Base-by-base conservation (phyloP, 2,329 filamentous ascomycete genomes). In the Pseudogymnoascus sp. region DNA sequence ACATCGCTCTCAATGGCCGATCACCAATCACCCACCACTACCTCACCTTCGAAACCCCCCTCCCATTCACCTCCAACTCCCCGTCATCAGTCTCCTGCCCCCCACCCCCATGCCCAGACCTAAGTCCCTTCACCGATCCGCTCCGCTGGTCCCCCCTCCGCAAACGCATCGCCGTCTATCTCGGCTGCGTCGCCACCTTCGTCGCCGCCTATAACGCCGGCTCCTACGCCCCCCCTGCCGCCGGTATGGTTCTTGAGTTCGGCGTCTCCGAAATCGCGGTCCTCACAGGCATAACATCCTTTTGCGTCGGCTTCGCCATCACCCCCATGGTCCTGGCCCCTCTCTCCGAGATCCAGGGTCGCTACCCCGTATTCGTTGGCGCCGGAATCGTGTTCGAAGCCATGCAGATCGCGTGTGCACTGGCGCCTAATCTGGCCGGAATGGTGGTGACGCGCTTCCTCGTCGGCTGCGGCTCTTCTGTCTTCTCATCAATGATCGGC, bases 311-410 rank as follows among this genome's bases (percentile, higher is more conserved):
- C 3, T 96, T 96, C 68, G 91, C 83, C 0, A 74, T 92, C 24
- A 89, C 90, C 0, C 93, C 93, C 0, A 96, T 97, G 92, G 80
- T 91, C 0, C 81, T 96, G 0, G 93, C 93, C 0, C 93, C 93
- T 0, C 88, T 96, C 67, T 91, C 88, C 0, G 93, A 97, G 75
- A 88, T 96, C 72, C 91, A 95, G 74, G 93, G 93, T 3, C 85
- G 93, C 2, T 86, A 90, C 63, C 90, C 92, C 0, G 89, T 96
- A 35, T 95, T 96, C 70, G 80, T 93, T 24, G 79, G 80, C 1
- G 87, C 89, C 7, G 91, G 91, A 0, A 71, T 88, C 14, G 71
- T 96, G 1, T 95, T 89, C 70, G 83, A 91, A 64, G 71, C 81
- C 14, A 89, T 86, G 71, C 87, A 92, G 71, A 80, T 90, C 29